These are phyloP conservation scores for Prillingera fragicola DNA, from an alignment of 1,284 basidiomycete species.

Conservation along the genomic window DNA sequence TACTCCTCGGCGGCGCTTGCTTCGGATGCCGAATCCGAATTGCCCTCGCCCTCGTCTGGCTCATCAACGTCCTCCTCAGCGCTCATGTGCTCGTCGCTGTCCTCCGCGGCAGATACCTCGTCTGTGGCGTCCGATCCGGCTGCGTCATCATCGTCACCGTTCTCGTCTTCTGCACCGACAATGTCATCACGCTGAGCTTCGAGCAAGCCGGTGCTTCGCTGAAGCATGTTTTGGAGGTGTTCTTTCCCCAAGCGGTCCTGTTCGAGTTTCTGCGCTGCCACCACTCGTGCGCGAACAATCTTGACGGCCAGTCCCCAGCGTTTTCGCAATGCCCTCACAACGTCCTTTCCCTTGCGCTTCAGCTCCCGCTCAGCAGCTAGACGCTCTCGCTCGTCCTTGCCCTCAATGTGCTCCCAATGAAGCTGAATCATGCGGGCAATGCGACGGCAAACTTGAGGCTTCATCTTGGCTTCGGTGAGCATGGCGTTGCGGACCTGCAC, in stretches of 20 bases:
- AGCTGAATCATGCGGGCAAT: conserved; percentile 64
- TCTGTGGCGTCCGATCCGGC: conserved; percentile 27
- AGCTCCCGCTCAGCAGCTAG: conserved; percentile 64
- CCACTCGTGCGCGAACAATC: conserved; percentile 66
- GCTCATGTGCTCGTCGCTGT: conserved; percentile 39
- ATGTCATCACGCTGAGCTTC: conserved; percentile 74
- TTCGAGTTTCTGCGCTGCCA: conserved; percentile 57
- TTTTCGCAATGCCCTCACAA: conserved; percentile 54
- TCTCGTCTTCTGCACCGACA: conserved; percentile 42
- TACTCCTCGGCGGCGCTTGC: too few species aligned
- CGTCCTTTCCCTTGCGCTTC: conserved; percentile 65
- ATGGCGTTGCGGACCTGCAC: conserved; percentile 46
- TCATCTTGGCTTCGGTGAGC: conserved; percentile 42
- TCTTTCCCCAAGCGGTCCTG: conserved; percentile 66
- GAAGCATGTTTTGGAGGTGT: conserved; percentile 83
- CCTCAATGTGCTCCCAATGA: conserved; percentile 70
- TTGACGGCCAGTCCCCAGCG: conserved; percentile 86
- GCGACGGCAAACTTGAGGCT: conserved; percentile 48
- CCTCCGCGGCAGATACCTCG: conserved; percentile 25
- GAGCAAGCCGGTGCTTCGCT: conserved; percentile 81
- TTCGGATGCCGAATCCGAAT: too few species aligned
- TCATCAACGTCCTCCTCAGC: conserved; percentile 24
- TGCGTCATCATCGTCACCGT: conserved; percentile 23
- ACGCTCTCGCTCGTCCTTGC: conserved; percentile 59
- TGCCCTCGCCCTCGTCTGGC: background rate